phyloP scores from a whole-genome alignment of 2,329 filamentous ascomycete genomes.

The Hypoxylon sp. region DNA sequence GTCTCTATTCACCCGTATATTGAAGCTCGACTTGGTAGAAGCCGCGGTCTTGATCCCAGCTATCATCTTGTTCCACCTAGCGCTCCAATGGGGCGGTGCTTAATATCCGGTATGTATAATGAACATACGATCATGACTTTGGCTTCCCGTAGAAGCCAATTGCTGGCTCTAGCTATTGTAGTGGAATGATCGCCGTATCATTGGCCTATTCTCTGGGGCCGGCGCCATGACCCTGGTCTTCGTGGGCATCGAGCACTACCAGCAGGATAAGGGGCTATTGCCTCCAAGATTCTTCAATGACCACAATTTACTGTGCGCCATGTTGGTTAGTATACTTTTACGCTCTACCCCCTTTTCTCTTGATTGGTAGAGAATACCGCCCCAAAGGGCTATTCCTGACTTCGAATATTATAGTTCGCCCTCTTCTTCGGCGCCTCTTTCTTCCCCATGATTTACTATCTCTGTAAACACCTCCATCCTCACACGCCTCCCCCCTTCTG shows the following conservation, averaged over 20 bases:
- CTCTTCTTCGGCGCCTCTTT: conserved; percentile 62
- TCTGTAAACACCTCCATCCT: conserved; percentile 58
- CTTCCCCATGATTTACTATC: conserved; percentile 67
- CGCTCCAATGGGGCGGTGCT: conserved; percentile 69
- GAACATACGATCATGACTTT: neutral
- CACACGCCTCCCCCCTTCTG: neutral
- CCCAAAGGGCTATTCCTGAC: conserved; percentile 13
- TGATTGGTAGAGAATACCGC: neutral
- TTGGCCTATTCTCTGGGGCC: conserved; percentile 66
- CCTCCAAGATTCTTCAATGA: conserved; percentile 64
- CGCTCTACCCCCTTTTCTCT: neutral
- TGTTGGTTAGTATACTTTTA: conserved; percentile 29
- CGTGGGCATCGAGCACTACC: conserved; percentile 59
- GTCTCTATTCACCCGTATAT: conserved; percentile 18
- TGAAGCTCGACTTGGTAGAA: conserved; percentile 30
- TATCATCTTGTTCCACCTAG: conserved; percentile 66
- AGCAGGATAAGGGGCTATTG: conserved; percentile 63
- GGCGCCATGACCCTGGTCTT: conserved; percentile 63
- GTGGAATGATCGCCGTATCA: conserved; percentile 64
- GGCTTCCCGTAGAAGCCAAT: neutral
- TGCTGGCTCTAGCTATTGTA: conserved; percentile 12
- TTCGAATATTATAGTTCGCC: conserved; percentile 54
- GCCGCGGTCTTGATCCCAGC: conserved; percentile 53
- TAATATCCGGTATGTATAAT: conserved; percentile 54
- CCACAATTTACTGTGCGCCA: conserved; percentile 55